These are phyloP conservation scores for Salvia hispanica DNA, from an alignment of 257 asterid genomes.

Conservation along the genomic window DNA sequence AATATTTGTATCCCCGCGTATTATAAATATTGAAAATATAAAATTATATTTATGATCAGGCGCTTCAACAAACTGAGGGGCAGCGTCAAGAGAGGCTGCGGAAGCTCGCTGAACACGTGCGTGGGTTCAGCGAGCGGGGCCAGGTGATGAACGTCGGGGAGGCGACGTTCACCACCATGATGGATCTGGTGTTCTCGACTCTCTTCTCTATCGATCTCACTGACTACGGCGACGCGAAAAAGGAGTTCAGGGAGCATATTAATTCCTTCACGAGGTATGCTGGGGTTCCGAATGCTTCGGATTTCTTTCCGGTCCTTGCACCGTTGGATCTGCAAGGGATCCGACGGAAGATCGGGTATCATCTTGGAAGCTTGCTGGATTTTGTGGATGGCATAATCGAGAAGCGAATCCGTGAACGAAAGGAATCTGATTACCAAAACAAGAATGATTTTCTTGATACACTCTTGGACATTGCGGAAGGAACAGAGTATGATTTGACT, in stretches of 20 bases:
- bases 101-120: no score
- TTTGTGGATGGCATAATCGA: no score
- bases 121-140: no score
- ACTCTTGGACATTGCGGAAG: background rate
- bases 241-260: background rate
- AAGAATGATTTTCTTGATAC: conserved; percentile 10
- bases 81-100: no score
- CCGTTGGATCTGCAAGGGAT: background rate
- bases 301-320: background rate
- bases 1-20: no score
- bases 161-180: no score
- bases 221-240: background rate
- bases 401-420: background rate
- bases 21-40: no score
- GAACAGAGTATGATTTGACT: background rate
- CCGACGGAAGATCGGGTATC: background rate
- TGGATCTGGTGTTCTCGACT: background rate
- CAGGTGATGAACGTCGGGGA: no score
- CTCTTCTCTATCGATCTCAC: background rate
- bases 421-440: background rate
- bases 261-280: background rate
- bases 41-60: no score
- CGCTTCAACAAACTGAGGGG: no score
- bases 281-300: background rate
- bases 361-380: background rate